A percentile compares a stretch with the other conserved stretches of the same genome.
Evolutionary conservation across 1,284 basidiomycete species (phyloP).

Genomic region (Schizophyllum commune): DNA sequence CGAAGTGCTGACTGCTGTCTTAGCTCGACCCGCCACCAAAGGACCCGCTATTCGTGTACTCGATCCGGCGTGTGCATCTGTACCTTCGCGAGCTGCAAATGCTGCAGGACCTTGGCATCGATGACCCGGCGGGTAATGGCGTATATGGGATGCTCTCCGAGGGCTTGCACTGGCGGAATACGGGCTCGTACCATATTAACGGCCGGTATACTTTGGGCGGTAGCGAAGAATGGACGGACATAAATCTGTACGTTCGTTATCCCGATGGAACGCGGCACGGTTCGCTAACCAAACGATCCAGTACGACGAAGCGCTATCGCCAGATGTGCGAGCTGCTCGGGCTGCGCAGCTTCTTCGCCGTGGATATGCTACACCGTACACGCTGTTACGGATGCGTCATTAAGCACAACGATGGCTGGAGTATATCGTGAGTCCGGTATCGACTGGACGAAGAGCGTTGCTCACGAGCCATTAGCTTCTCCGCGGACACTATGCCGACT

Average conservation of each 20-base stretch:
- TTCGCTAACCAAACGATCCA: background rate
- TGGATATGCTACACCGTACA: constrained; percentile 69
- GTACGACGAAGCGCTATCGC: constrained; percentile 4
- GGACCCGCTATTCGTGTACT: constrained; percentile 66
- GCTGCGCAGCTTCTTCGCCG: constrained; percentile 49
- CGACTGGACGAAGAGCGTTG: background rate
- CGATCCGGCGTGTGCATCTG: constrained; percentile 43
- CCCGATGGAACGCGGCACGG: background rate
- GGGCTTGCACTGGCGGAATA: constrained; percentile 38
- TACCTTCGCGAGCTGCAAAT: constrained; percentile 62
- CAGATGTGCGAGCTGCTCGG: constrained; percentile 45
- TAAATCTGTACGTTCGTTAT: constrained; percentile 21
- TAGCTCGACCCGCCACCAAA: constrained; percentile 48
- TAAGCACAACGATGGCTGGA: constrained; percentile 70
- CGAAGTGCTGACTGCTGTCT: background rate
- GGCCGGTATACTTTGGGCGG: constrained; percentile 33
- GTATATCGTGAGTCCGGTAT: constrained; percentile 53
- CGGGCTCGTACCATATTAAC: constrained; percentile 30
- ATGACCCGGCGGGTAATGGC: constrained; percentile 36
- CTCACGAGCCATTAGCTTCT: constrained; percentile 41
- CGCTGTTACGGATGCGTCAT: constrained; percentile 67
- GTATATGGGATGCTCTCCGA: constrained; percentile 51
- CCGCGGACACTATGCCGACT: constrained; percentile 85
- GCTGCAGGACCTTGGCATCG: constrained; percentile 61
- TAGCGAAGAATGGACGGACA: constrained; percentile 35